Base-by-base conservation (phyloP, 805 yeast species). In the Candida ortonii region DNA sequence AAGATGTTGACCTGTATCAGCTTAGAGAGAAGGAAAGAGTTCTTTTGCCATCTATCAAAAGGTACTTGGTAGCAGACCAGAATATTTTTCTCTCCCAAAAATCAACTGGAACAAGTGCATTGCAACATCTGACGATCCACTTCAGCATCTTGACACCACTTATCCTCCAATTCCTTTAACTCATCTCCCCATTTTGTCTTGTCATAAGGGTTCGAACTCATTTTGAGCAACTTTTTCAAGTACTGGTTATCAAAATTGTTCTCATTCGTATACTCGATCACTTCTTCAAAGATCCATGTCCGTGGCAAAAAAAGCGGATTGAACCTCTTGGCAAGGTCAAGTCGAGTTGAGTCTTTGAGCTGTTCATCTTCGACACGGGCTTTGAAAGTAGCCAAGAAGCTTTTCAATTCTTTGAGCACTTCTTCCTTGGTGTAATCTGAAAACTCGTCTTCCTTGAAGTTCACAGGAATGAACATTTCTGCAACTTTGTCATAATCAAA, bases 251-350 rank as follows among this genome's bases (percentile, higher is more conserved):
- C 79, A n/a, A 62, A 64, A 22, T 72, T 67, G 18, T 70, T 64
- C 2, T 77, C 84, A 22, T 70, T 65, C 0, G 79, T 69, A 28
- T 64, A 61, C 18, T 73, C 69, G 28, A 85, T 80, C 1, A 87
- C 96, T 41, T 88, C 89, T 34, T 87, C 86, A 34, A 93, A 65
- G 33, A 89, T 80, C 88, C 95, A 86, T 44, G 79, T 84, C 40
- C 90, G 70, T 14, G 96, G 93, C 5, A 84, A 71, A 52, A 90
- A 90, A 22, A 75, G 53, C 3, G 97, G 98, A 51, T 90, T 93
- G 30, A 61, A 64, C 3, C 46, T 34, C 6, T 61, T 52, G 30
- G 87, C 76, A 3, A 65, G 46, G 7, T 38, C 43, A 4, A 40
- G 46, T 32, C 89, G 66, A 9, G 52, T 55, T 4, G 25, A 39